phyloP scores from a whole-genome alignment of 768 basidiomycete species.

The Mrakia hoshinonis region DNA sequence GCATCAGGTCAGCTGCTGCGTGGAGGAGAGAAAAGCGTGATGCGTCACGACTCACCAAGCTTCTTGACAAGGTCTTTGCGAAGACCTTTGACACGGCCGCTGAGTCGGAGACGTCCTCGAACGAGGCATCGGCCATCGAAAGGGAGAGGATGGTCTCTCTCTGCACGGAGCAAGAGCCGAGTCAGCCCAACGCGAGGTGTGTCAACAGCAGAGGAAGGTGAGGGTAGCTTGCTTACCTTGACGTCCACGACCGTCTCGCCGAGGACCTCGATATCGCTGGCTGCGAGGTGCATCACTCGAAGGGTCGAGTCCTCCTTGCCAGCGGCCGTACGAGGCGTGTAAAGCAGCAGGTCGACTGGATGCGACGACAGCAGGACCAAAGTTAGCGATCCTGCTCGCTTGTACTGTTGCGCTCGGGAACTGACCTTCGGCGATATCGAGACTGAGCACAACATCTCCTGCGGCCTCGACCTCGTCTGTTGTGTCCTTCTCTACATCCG shows the following conservation, averaged over 20 bases:
- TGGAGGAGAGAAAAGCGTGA: background rate
- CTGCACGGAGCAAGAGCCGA: conserved; percentile 39
- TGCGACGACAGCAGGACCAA: conserved; percentile 19
- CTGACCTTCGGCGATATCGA: conserved; percentile 32
- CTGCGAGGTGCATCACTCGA: conserved; percentile 44
- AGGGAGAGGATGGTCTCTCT: conserved; percentile 63
- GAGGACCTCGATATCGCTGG: conserved; percentile 55
- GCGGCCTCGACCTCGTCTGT: conserved; percentile 32
- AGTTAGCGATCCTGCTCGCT: conserved; percentile 22
- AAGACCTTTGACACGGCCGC: conserved; percentile 46
- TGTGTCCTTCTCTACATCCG: conserved; percentile 9
- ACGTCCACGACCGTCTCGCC: conserved; percentile 63
- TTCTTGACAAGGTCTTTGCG: conserved; percentile 51
- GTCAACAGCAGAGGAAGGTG: background rate
- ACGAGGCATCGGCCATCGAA: conserved; percentile 53
- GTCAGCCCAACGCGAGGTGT: background rate
- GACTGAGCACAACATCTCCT: conserved; percentile 42
- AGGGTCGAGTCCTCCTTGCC: conserved; percentile 38
- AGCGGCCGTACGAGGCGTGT: conserved; percentile 47
- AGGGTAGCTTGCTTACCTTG: conserved; percentile 17
- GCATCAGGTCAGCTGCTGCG: background rate
- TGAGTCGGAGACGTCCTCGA: conserved; percentile 48
- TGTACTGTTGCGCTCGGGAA: conserved; percentile 31
- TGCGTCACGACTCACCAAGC: conserved; percentile 48
- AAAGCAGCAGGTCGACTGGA: conserved; percentile 45